Evolutionary conservation across 331 rosid genomes (phyloP).

Genomic region (Pyracantha coccinea): DNA sequence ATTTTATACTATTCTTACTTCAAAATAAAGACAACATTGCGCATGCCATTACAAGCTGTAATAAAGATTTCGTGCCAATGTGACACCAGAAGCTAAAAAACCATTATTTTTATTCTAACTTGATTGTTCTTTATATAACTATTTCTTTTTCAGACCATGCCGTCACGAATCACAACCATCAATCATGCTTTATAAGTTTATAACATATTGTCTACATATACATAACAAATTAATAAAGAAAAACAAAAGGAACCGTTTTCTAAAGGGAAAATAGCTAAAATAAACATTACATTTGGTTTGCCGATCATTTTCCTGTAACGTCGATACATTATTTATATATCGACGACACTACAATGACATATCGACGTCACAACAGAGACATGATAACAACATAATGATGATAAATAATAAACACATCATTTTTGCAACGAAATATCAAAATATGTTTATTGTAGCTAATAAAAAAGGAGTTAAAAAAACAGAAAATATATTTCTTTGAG

Average conservation of each 20-base stretch:
- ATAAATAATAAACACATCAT: no score
- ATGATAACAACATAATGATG: no score
- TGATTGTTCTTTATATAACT: background rate
- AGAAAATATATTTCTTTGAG: background rate
- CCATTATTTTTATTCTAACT: background rate
- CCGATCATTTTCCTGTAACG: no score
- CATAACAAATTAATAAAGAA: background rate
- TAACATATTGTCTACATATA: background rate
- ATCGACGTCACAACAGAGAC: no score
- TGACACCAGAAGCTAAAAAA: background rate
- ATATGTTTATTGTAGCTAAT: no score
- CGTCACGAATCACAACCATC: background rate
- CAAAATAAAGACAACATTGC: background rate
- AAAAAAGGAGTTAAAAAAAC: no score
- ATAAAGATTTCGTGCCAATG: constrained; percentile 6
- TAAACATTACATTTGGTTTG: no score
- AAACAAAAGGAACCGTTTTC: background rate
- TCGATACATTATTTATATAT: no score
- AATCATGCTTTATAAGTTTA: background rate
- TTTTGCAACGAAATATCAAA: no score
- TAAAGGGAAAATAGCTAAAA: no score
- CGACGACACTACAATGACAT: no score
- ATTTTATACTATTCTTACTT: background rate
- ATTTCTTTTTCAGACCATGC: background rate
- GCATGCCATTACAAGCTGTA: background rate